These are phyloP conservation scores for Didymellaceae sp. DNA, from an alignment of 2,329 filamentous ascomycete genomes.

Conservation along the genomic window DNA sequence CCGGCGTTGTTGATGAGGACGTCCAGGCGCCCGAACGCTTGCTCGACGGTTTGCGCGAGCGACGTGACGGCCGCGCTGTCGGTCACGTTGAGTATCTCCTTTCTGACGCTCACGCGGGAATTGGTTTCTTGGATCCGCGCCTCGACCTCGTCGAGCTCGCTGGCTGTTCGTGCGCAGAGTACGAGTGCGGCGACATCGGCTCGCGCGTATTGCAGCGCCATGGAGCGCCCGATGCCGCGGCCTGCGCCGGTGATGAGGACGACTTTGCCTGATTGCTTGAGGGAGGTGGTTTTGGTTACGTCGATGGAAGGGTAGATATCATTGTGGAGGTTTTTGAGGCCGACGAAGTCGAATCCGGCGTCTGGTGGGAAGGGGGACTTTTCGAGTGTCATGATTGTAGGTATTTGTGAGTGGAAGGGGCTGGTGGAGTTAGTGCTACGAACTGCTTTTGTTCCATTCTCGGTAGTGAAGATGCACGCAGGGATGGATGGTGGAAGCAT, in stretches of 20 bases:
- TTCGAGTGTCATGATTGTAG: neutral
- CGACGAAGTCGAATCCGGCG: conserved; percentile 26
- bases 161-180: conserved; percentile 59
- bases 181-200: conserved; percentile 61
- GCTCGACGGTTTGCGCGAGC: conserved; percentile 43
- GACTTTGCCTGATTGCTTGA: conserved; percentile 46
- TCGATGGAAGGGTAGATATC: conserved; percentile 64
- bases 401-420: neutral
- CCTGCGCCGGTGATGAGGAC: conserved; percentile 64
- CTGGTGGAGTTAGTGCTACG: too few relatives aligned
- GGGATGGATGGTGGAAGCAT: too few relatives aligned
- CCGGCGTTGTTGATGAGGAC: conserved; percentile 60
- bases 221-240: conserved; percentile 61
- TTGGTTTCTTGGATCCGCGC: conserved; percentile 48
- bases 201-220: conserved; percentile 62
- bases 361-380: conserved; percentile 6
- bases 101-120: conserved; percentile 52
- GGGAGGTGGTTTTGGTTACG: conserved; percentile 45
- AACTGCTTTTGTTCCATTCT: too few relatives aligned
- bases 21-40: conserved; percentile 46
- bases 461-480: too few relatives aligned
- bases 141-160: conserved; percentile 46
- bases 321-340: conserved; percentile 42
- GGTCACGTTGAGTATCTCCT: conserved; percentile 54
- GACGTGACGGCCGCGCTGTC: conserved; percentile 45